Conservation (phyloP, 2,329 filamentous ascomycete genomes). For the Fusarium piperis region DNA sequence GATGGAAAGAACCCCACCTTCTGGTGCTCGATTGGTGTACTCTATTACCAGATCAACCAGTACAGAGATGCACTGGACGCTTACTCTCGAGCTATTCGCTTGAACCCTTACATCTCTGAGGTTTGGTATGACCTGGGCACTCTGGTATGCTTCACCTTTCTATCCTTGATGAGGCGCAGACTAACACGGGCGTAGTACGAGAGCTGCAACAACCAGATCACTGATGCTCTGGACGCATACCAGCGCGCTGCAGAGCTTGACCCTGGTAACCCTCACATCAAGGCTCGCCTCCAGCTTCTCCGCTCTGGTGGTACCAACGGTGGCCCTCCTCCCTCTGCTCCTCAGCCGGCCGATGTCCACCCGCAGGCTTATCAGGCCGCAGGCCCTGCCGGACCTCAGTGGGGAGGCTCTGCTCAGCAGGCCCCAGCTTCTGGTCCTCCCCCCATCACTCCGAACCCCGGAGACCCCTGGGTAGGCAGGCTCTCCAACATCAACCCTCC, state of each 20-base stretch:
- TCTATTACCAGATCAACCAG: constrained; percentile 99
- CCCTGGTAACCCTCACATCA: constrained; percentile 93
- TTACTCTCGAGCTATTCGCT: constrained; percentile 93
- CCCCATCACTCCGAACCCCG: constrained; percentile 68
- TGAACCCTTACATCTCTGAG: constrained; percentile 98
- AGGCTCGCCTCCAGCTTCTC: constrained; percentile 88
- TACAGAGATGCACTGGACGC: constrained; percentile 98
- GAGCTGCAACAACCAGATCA: constrained; percentile 98
- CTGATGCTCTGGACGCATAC: constrained; percentile 94
- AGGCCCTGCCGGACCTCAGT: constrained; percentile 86
- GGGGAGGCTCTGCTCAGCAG: constrained; percentile 79
- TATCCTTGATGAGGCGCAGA: background rate
- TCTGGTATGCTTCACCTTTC: constrained; percentile 69
- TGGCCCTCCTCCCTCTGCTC: constrained; percentile 76
- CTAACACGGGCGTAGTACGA: constrained; percentile 75
- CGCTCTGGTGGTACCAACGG: constrained; percentile 82
- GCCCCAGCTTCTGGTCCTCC: constrained; percentile 63
- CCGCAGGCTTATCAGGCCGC: constrained; percentile 91
- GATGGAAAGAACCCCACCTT: constrained; percentile 98
- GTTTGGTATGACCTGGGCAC: constrained; percentile 99
- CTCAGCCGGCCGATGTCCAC: constrained; percentile 95
- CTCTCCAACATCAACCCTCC: constrained; percentile 82
- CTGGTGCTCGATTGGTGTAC: constrained; percentile 98
- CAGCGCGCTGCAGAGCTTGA: constrained; percentile 94
- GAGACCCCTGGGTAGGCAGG: constrained; percentile 68